These are phyloP conservation scores for Backusella liffmaniae DNA, from an alignment of 192 early-diverging fungal species.

Conservation along the genomic window DNA sequence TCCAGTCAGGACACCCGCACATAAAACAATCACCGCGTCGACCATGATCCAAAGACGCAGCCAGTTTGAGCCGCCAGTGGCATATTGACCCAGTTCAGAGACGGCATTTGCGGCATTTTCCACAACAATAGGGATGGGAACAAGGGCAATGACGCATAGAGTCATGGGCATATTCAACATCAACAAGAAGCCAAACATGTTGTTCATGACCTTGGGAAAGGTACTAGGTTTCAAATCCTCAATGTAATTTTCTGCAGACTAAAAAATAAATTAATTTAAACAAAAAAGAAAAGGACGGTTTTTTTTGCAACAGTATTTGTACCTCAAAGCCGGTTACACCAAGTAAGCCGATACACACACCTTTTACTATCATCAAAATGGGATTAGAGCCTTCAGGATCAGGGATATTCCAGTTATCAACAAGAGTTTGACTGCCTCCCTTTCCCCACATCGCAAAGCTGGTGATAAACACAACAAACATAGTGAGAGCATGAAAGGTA, in stretches of 20 bases:
- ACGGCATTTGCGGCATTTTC: conserved; percentile 41
- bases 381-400: conserved; percentile 28
- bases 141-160: conserved; percentile 40
- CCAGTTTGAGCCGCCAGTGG: conserved; percentile 28
- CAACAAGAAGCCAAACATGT: conserved; percentile 47
- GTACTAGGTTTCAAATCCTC: conserved; percentile 56
- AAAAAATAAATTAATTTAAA: neutral
- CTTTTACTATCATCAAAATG: conserved; percentile 43
- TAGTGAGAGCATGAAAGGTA: conserved; percentile 40
- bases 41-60: conserved; percentile 45
- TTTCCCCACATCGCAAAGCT: conserved; percentile 42
- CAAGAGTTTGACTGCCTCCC: conserved; percentile 36
- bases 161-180: conserved; percentile 49
- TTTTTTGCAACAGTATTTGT: neutral
- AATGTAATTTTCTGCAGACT: conserved; percentile 52
- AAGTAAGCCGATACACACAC: conserved; percentile 56
- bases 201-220: conserved; percentile 57
- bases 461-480: conserved; percentile 42
- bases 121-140: conserved; percentile 44
- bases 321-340: conserved; percentile 53
- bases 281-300: neutral
- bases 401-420: conserved; percentile 47
- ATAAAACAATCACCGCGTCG: conserved; percentile 58
- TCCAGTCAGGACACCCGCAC: conserved; percentile 57
- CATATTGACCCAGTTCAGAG: conserved; percentile 44